These are phyloP conservation scores for Ramularia endophylla DNA, from an alignment of 2,329 filamentous ascomycete species.

Conservation along the genomic window DNA sequence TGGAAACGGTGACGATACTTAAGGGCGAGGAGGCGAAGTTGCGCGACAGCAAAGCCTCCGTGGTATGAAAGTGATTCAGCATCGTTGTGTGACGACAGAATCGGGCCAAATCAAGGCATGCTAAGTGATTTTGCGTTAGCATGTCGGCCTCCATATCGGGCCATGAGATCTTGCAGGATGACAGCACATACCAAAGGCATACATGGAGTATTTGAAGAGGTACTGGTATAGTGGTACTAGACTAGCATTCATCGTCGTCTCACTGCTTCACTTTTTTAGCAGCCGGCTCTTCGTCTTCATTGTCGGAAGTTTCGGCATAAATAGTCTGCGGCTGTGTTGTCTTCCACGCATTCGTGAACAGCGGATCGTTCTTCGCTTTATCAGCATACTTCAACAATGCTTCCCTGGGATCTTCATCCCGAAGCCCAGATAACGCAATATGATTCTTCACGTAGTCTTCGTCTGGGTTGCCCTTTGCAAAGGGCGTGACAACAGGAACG, in stretches of 20 bases:
- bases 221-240: too few species aligned
- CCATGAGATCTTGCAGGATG: too few species aligned
- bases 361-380: slow-evolving; percentile 82
- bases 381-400: slow-evolving; percentile 93
- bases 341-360: slow-evolving; percentile 93
- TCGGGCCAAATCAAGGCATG: too few species aligned
- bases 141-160: too few species aligned
- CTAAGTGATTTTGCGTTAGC: too few species aligned
- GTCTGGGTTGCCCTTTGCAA: slow-evolving; percentile 84
- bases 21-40: slow-evolving; percentile 29
- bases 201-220: too few species aligned
- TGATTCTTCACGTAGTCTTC: slow-evolving; percentile 82
- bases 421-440: slow-evolving; percentile 85
- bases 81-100: too few species aligned
- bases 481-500: slow-evolving; percentile 77
- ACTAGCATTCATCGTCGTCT: too few species aligned
- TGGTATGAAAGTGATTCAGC: neutral
- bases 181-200: too few species aligned
- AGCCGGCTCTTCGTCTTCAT: too few species aligned
- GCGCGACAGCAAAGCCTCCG: slow-evolving; percentile 3
- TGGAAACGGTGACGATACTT: slow-evolving; percentile 30
- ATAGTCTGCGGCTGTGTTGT: slow-evolving; percentile 64
- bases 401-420: slow-evolving; percentile 93
- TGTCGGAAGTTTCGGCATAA: too few species aligned
- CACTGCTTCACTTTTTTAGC: too few species aligned